These are phyloP conservation scores for Corrigiola litoralis DNA, from an alignment of 179 eudicot genomes.

Conservation along the genomic window DNA sequence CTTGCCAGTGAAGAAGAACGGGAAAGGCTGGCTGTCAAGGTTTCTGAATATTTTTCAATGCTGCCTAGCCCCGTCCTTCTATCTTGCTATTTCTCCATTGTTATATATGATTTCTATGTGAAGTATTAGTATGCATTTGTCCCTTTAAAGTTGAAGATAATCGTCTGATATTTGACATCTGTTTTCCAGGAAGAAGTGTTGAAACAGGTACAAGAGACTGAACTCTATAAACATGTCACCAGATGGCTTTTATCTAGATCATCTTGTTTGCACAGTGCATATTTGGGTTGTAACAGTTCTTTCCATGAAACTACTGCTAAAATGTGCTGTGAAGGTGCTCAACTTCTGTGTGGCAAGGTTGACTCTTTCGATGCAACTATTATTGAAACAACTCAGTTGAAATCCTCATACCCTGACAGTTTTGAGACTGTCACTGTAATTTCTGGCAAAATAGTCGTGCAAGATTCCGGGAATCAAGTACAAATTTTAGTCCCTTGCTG, in stretches of 20 bases:
- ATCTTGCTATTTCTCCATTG: neutral
- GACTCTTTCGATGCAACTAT: slow-evolving; percentile 13
- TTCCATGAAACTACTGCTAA: slow-evolving; percentile 24
- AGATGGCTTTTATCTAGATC: slow-evolving; percentile 26
- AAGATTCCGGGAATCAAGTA: slow-evolving; percentile 16
- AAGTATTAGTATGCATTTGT: neutral
- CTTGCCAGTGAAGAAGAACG: slow-evolving; percentile 32
- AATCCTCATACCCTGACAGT: slow-evolving; percentile 8
- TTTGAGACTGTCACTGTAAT: slow-evolving; percentile 10
- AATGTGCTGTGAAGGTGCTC: slow-evolving; percentile 43
- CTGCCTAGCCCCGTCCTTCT: neutral
- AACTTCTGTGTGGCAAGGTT: slow-evolving; percentile 22
- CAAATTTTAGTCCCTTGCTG: slow-evolving; percentile 38
- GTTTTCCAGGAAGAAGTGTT: slow-evolving; percentile 38
- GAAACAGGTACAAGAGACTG: slow-evolving; percentile 40
- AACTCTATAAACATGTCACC: slow-evolving; percentile 27
- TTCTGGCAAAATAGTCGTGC: slow-evolving; percentile 21
- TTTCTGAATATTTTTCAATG: neutral
- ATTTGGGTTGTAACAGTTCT: slow-evolving; percentile 19
- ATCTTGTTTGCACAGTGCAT: slow-evolving; percentile 13
- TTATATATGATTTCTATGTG: neutral
- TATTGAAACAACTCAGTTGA: slow-evolving; percentile 11
- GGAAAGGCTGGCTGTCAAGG: slow-evolving; percentile 38
- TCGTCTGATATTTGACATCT: neutral
- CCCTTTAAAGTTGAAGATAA: neutral